Conservation (phyloP, 2,329 filamentous ascomycete genomes). For the Ophiostoma fasciatum region DNA sequence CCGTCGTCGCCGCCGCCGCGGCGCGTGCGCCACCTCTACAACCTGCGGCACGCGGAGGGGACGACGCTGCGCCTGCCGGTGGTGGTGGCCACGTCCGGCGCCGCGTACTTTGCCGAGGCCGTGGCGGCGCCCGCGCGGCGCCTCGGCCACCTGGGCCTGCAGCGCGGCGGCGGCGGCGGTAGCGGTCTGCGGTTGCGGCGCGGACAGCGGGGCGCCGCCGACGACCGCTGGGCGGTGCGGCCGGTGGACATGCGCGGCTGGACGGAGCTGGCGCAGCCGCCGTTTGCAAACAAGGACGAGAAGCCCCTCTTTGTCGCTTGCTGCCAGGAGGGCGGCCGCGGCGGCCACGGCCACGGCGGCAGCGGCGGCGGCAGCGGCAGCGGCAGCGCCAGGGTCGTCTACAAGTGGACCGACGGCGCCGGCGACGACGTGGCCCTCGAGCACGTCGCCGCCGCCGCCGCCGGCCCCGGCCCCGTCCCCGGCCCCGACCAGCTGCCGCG, state of each 20-base stretch:
- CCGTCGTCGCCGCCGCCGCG: not conserved
- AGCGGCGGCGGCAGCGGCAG: too few species aligned
- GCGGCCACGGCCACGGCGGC: too few species aligned
- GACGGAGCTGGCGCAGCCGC: not conserved
- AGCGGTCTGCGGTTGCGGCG: too few species aligned
- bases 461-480: too few species aligned
- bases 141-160: not conserved
- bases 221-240: not conserved
- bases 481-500: slow-evolving; percentile 26
- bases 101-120: not conserved
- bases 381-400: too few species aligned
- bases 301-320: not conserved
- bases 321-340: not conserved
- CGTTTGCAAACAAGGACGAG: not conserved
- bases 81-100: not conserved
- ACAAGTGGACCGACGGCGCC: not conserved
- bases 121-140: not conserved
- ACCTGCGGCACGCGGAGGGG: not conserved
- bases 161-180: not conserved
- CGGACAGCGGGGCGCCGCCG: too few species aligned
- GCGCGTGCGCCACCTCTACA: not conserved
- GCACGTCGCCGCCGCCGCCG: slow-evolving; percentile 25
- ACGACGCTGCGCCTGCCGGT: not conserved
- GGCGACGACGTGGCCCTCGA: not conserved
- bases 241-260: not conserved